Percentiles rank a stretch among this genome's conserved stretches.
phyloP scores from a whole-genome alignment of 2,329 filamentous ascomycete species.

The Myrmaecium sp. region DNA sequence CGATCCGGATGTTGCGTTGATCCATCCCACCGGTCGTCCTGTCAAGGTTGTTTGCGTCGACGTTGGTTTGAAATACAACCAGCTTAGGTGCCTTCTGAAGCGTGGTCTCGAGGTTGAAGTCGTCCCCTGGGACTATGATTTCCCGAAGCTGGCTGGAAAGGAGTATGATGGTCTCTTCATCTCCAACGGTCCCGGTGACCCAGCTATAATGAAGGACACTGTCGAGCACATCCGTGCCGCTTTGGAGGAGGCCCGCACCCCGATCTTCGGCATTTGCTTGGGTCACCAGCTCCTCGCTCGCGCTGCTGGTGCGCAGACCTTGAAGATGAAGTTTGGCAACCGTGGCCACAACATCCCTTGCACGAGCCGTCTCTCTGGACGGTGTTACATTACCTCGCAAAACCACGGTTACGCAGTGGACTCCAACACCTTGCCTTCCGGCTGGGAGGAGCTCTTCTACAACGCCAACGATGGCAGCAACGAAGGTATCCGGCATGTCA shows the following conservation, averaged over 20 bases:
- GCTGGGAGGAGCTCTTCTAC: conserved; percentile 89
- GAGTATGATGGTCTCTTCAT: conserved; percentile 95
- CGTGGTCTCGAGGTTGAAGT: conserved; percentile 88
- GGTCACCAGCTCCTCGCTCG: conserved; percentile 86
- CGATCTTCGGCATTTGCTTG: conserved; percentile 91
- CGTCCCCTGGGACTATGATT: conserved; percentile 92
- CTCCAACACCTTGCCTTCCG: conserved; percentile 51
- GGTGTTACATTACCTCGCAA: conserved; percentile 97
- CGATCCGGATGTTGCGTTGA: conserved; percentile 50
- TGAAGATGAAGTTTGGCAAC: conserved; percentile 99
- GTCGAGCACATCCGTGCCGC: conserved; percentile 63
- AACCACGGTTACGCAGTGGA: conserved; percentile 97
- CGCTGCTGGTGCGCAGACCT: conserved; percentile 67
- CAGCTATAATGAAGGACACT: conserved; percentile 64
- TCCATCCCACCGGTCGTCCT: conserved; percentile 74
- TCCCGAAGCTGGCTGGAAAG: conserved; percentile 56
- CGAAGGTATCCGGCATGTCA: conserved; percentile 82
- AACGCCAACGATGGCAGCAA: conserved; percentile 98
- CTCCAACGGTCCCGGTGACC: conserved; percentile 94
- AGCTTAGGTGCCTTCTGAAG: conserved; percentile 79
- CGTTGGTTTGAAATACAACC: conserved; percentile 97
- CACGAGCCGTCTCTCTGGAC: conserved; percentile 86
- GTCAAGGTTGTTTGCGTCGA: conserved; percentile 85
- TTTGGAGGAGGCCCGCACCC: conserved; percentile 62
- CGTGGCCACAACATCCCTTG: conserved; percentile 97